These are phyloP conservation scores for Cercospora nicotianae DNA, from an alignment of 2,329 filamentous ascomycete species.

Conservation along the genomic window DNA sequence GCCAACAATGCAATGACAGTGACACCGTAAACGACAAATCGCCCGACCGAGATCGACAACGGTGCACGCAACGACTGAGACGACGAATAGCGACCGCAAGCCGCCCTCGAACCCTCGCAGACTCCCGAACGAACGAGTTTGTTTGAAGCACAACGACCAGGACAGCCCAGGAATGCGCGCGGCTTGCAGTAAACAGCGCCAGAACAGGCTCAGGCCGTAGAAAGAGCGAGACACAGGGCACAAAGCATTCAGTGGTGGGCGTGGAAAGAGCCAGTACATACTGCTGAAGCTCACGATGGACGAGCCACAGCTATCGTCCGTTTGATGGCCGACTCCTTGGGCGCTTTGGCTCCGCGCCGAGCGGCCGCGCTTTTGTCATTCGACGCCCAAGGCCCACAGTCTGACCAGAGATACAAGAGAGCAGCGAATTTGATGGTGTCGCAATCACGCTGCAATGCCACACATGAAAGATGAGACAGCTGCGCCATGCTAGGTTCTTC, in stretches of 20 bases:
- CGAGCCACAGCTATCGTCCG: not conserved
- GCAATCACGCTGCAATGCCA: not conserved
- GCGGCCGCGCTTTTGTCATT: not conserved
- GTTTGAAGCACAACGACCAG: not conserved
- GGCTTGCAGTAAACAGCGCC: not conserved
- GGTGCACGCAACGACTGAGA: not conserved
- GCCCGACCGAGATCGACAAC: not conserved
- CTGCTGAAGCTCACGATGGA: not conserved
- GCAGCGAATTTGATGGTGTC: not conserved
- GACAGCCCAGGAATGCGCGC: not conserved
- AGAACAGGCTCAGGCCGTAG: not conserved
- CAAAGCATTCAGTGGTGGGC: not conserved
- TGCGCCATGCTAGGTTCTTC: too few relatives aligned
- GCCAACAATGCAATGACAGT: not conserved
- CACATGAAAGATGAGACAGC: too few relatives aligned
- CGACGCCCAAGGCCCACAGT: not conserved
- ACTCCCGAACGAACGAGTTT: not conserved
- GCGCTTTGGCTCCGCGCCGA: not conserved
- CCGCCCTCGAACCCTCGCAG: not conserved
- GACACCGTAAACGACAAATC: not conserved
- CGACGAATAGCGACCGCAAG: not conserved
- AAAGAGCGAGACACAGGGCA: not conserved
- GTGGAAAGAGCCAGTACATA: not conserved
- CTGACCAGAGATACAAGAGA: not conserved
- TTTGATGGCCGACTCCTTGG: not conserved